phyloP scores from a whole-genome alignment of 768 basidiomycete species.

The Termitomyces sp. region DNA sequence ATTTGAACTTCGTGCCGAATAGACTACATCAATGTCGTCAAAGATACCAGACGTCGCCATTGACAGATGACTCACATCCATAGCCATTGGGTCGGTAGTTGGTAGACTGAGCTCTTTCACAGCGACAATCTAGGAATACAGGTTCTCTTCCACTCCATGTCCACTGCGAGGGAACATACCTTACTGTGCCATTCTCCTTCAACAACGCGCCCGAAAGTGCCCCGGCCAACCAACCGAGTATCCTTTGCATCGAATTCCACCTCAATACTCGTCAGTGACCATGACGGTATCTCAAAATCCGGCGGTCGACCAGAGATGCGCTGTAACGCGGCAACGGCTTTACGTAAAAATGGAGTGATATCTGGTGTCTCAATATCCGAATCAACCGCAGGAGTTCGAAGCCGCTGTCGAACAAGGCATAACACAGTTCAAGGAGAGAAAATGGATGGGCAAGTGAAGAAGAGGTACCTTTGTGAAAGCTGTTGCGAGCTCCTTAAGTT shows the following conservation, averaged over 20 bases:
- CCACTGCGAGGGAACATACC: slow-evolving; percentile 1
- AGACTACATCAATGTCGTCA: slow-evolving; percentile 19
- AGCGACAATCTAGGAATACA: slow-evolving; percentile 17
- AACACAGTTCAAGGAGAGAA: not conserved
- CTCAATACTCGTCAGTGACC: slow-evolving; percentile 21
- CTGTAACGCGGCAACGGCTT: slow-evolving; percentile 5
- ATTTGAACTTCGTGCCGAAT: slow-evolving; percentile 36
- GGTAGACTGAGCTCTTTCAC: slow-evolving; percentile 23
- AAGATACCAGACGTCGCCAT: not conserved
- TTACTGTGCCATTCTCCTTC: slow-evolving; percentile 22
- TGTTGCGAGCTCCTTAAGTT: slow-evolving; percentile 11
- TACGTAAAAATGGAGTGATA: slow-evolving; percentile 11
- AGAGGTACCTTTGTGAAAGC: slow-evolving; percentile 13
- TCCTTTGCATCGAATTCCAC: slow-evolving; percentile 16
- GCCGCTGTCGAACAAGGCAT: slow-evolving; percentile 2
- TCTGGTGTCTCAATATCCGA: slow-evolving; percentile 2
- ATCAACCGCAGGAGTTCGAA: not conserved
- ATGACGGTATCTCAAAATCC: slow-evolving; percentile 15
- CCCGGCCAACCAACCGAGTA: slow-evolving; percentile 16
- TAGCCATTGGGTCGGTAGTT: slow-evolving; percentile 1
- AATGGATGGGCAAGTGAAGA: not conserved
- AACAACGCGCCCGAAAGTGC: slow-evolving; percentile 22
- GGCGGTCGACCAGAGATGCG: slow-evolving; percentile 9
- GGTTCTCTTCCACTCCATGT: not conserved
- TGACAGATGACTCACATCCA: slow-evolving; percentile 3